Percentiles rank a stretch among this genome's conserved stretches.
phyloP scores from a whole-genome alignment of 2,329 filamentous ascomycete species.

The Neurospora sp. region DNA sequence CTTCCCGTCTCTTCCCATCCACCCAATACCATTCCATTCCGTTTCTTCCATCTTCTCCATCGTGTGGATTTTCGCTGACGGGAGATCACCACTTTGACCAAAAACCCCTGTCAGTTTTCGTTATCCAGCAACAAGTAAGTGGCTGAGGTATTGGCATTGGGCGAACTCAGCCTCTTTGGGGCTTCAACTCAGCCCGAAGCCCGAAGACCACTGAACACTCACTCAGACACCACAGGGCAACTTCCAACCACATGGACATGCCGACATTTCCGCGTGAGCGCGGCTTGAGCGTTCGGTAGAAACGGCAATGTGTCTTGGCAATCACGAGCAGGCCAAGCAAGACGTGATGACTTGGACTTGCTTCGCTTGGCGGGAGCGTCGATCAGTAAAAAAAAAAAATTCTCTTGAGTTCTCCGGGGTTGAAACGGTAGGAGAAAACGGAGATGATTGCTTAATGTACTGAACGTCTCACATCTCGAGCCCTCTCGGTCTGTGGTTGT shows the following conservation, averaged over 20 bases:
- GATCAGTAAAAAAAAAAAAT: too few species aligned
- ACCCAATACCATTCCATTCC: background rate
- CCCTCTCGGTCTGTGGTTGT: too few species aligned
- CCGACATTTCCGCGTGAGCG: background rate
- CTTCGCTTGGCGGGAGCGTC: too few species aligned
- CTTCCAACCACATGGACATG: background rate
- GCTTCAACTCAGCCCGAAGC: background rate
- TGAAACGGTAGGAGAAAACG: too few species aligned
- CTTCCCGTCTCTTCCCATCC: background rate
- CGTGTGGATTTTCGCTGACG: background rate
- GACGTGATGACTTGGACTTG: too few species aligned
- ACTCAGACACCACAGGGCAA: too few species aligned
- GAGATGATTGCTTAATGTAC: too few species aligned
- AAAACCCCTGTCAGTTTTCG: background rate
- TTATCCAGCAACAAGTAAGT: background rate
- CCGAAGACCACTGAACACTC: background rate
- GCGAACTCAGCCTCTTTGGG: background rate
- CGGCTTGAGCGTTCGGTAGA: background rate
- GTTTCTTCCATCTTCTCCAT: background rate
- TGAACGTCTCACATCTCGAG: too few species aligned
- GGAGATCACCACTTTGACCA: background rate
- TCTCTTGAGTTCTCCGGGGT: too few species aligned
- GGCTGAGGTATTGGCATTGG: background rate
- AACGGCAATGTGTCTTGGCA: too few species aligned
- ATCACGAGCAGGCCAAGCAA: too few species aligned